phyloP scores from a whole-genome alignment of 2,329 filamentous ascomycete genomes.

The Aspergillus uvarum region DNA sequence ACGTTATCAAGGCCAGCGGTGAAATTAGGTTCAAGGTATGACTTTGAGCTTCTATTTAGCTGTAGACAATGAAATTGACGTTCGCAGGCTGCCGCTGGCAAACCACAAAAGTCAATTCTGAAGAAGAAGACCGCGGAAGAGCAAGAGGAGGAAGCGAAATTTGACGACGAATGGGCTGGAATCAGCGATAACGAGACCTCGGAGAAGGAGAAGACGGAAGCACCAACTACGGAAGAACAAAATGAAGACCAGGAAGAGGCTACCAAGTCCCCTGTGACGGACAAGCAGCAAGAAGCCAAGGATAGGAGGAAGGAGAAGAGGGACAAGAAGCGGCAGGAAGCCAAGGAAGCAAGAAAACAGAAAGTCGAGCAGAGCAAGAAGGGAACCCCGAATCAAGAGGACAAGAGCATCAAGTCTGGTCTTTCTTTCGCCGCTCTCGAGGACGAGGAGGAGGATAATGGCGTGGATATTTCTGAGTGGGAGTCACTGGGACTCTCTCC shows the following conservation, averaged over 20 bases:
- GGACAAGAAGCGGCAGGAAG: slow-evolving; percentile 17
- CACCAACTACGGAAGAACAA: slow-evolving; percentile 12
- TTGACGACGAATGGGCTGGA: slow-evolving; percentile 64
- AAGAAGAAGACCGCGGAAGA: slow-evolving; percentile 22
- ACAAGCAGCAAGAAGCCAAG: slow-evolving; percentile 27
- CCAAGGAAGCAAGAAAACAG: slow-evolving; percentile 24
- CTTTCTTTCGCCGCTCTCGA: slow-evolving; percentile 41
- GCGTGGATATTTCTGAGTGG: slow-evolving; percentile 76
- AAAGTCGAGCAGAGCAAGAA: slow-evolving; percentile 31
- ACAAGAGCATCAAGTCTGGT: slow-evolving; percentile 30
- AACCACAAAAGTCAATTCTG: slow-evolving; percentile 34
- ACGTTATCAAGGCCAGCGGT: slow-evolving; percentile 67
- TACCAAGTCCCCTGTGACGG: slow-evolving; percentile 21
- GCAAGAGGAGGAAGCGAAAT: slow-evolving; percentile 30
- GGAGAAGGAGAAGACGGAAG: slow-evolving; percentile 17
- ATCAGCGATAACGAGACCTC: slow-evolving; percentile 56
- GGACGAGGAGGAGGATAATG: slow-evolving; percentile 53
- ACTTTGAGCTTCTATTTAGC: background rate
- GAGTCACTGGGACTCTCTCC: slow-evolving; percentile 69
- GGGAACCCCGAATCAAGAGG: slow-evolving; percentile 35
- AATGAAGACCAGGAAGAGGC: slow-evolving; percentile 17
- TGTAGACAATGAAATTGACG: slow-evolving; percentile 9
- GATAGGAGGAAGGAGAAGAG: slow-evolving; percentile 27
- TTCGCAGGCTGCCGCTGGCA: slow-evolving; percentile 36
- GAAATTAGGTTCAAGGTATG: slow-evolving; percentile 45